Base-by-base conservation (phyloP, 2,329 filamentous ascomycete species). In the Colletotrichum musae region DNA sequence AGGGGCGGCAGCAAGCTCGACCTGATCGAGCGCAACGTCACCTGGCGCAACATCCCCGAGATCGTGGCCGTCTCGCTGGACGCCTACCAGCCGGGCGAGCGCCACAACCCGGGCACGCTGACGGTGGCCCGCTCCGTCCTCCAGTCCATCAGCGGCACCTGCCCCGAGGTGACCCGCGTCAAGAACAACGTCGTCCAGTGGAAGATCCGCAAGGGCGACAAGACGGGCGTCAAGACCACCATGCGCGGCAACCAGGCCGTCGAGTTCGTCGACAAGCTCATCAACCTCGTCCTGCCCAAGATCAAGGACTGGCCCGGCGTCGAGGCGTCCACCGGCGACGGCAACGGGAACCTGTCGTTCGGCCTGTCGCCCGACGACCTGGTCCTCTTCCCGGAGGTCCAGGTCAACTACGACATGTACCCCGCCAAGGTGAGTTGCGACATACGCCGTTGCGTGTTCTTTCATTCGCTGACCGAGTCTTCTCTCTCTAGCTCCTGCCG, bases 261-360 rank as follows among this genome's bases (percentile, higher is more conserved):
- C 72, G 92, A 98, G 79, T 98, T 99, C 80, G 78, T 99, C 52
- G 93, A 95, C 76, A 97, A 97, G 84, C 85, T 94, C 74, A 86
- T 98, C 64, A 94, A 97, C 78, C 85, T 98, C 9, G 95, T 99
- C 6, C 87, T 98, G 78, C 96, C 96, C 47, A 93, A 91, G 77
- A 97, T 99, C 82, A 99, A 98, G 86, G 96, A 99, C 75, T 99
- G 94, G 93, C 89, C 89, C 64, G 96, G 96, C 21, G 76, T 90
- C 64, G 77, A 82, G 73, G 86, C 81, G 68, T 79, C 76, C 51
- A 93, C 93, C 47, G 96, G 96, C 77, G 96, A 99, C 80, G 91
- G 90, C 77, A 92, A 92, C 71, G 96, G 96, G 45, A 98, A 98
- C 80, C 87, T 99, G 73, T 87, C 87, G 10, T 95, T 95, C 80